Evolutionary conservation across 345 rosid genomes (phyloP).

Genomic region (Populus pruinosa): DNA sequence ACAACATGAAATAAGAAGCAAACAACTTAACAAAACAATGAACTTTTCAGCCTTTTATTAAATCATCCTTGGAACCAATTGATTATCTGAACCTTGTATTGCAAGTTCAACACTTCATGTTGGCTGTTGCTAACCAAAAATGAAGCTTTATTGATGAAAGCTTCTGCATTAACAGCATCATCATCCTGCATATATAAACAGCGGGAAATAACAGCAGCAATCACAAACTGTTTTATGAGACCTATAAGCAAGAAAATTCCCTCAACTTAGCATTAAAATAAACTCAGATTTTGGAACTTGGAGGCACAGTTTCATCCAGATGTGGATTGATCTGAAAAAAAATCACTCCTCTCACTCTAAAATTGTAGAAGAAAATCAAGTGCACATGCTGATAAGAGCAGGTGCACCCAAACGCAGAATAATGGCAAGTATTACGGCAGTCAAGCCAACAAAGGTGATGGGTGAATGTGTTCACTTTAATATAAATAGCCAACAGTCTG

Average conservation of each 20-base stretch:
- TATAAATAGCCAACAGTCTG: not conserved
- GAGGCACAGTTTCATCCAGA: not conserved
- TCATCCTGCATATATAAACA: constrained; percentile 64
- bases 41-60: constrained; percentile 3
- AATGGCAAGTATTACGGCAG: not conserved
- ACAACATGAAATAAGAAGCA: constrained; percentile 12
- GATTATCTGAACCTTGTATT: constrained; percentile 60
- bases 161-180: constrained; percentile 97
- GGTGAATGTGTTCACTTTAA: not conserved
- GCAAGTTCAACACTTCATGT: constrained; percentile 84
- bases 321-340: not conserved
- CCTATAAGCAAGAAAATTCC: not conserved
- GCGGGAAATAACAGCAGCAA: not conserved
- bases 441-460: not conserved
- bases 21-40: not conserved
- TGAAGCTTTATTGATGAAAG: constrained; percentile 93
- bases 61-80: not conserved
- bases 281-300: not conserved
- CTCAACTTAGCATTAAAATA: not conserved
- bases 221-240: not conserved
- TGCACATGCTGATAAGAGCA: not conserved
- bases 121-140: constrained; percentile 95
- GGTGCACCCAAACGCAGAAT: not conserved
- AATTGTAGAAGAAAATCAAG: not conserved
- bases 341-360: not conserved